Evolutionary conservation across 1,139 yeast genomes (phyloP), one percentile per base, ranked within the genome.

Genomic region (Chernovozyma sophiae-reginae): DNA sequence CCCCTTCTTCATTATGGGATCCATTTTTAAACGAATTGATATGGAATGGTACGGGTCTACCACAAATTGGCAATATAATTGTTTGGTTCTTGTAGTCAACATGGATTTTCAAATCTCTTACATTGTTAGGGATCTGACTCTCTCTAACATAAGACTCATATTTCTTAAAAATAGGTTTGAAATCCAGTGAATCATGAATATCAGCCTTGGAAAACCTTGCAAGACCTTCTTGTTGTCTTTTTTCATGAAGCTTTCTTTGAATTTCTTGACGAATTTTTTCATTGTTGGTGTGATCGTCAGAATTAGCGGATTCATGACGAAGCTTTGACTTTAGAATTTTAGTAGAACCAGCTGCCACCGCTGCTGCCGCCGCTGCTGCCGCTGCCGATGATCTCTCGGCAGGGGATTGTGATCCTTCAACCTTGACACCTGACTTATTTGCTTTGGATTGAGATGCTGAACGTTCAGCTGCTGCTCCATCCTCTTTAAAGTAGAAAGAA

Each of bases 41-140:
- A 58, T 92, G 98, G 72, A 92, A 90, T 22, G 98, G 98, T 34
- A 94, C 98, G 2, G 98, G 97, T 54, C 98, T 77, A 43, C 98
- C 98, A 52, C 84, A 79, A 43, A 92, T 85, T 35, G 98, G 98
- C 42, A 92, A 68, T 43, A 92, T 77, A 38, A 92, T 85, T 1
- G 97, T 86, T 61, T 89, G 96, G 43, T 85, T 77, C 53, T 86
- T 87, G 56, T 79, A 72, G 58, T 92, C 98, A 39, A 92, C 90
- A 53, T 85, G 92, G 43, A 92, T 80, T 56, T 82, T 81, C 56
- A 92, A 72, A 56, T 90, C 97, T 50, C 82, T 77, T 14, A 89
- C 95, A 49, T 79, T 77, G 30, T 69, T 65, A 26, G 98, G 98
- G 44, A 92, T 79, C 65, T 92, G 97, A 5, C 90, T 73, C 55